Percentiles rank a stretch among this genome's conserved stretches.
These are phyloP conservation scores for Xylaria sp. DNA, from an alignment of 2,329 filamentous ascomycete species.

Conservation along the genomic window DNA sequence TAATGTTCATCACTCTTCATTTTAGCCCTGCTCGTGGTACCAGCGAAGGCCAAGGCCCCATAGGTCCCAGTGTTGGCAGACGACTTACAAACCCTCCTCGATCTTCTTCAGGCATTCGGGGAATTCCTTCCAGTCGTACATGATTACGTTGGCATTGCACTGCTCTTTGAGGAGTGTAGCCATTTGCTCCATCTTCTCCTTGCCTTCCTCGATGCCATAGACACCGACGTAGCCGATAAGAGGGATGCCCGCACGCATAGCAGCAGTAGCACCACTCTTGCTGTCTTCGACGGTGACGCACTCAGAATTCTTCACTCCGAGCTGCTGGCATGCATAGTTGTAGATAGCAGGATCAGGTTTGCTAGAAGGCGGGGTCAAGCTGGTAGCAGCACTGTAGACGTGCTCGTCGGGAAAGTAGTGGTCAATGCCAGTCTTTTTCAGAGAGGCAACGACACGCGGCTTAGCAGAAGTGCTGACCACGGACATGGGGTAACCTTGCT, in stretches of 20 bases:
- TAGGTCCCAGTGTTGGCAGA: slow-evolving; percentile 27
- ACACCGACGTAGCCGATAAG: slow-evolving; percentile 78
- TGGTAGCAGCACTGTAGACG: slow-evolving; percentile 77
- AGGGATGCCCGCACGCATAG: slow-evolving; percentile 75
- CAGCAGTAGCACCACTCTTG: slow-evolving; percentile 75
- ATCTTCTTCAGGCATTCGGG: slow-evolving; percentile 51
- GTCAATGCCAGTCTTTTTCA: slow-evolving; percentile 74
- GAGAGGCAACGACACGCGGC: slow-evolving; percentile 72
- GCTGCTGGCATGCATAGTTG: slow-evolving; percentile 71
- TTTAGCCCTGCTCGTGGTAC: slow-evolving; percentile 26
- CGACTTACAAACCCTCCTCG: slow-evolving; percentile 47
- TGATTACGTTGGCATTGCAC: slow-evolving; percentile 62
- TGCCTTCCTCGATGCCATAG: slow-evolving; percentile 54
- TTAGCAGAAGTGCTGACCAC: slow-evolving; percentile 77
- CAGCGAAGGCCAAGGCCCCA: slow-evolving; percentile 3
- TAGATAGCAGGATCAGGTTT: slow-evolving; percentile 84
- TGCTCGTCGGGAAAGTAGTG: slow-evolving; percentile 74
- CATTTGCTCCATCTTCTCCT: slow-evolving; percentile 66
- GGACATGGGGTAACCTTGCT: slow-evolving; percentile 71
- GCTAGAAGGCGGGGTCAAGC: slow-evolving; percentile 72
- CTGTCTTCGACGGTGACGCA: slow-evolving; percentile 78
- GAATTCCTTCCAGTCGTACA: slow-evolving; percentile 58
- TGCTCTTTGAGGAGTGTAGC: slow-evolving; percentile 60
- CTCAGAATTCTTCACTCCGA: slow-evolving; percentile 72
- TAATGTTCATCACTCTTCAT: slow-evolving; percentile 37